Evolutionary conservation across 2,329 filamentous ascomycete species (phyloP).

Genomic region (Pseudogymnoascus sp.): DNA sequence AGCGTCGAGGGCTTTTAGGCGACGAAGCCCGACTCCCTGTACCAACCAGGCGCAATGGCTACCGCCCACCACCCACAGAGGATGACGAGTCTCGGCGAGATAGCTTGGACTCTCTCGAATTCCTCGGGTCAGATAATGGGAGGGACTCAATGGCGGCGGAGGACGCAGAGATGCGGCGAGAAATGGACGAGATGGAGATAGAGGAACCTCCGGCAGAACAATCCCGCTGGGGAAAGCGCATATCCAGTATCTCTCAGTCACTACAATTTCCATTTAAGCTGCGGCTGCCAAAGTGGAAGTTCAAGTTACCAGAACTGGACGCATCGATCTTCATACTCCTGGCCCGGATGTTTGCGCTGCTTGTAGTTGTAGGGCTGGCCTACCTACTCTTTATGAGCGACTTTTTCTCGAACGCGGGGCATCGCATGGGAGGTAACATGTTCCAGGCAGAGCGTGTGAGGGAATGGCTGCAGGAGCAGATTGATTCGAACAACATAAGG

Average conservation of each 20-base stretch:
- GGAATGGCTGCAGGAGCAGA: conserved; percentile 62
- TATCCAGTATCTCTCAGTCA: conserved; percentile 28
- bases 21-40: conserved; percentile 36
- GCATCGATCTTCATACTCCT: conserved; percentile 51
- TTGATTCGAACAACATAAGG: conserved; percentile 63
- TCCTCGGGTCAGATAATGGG: conserved; percentile 47
- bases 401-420: conserved; percentile 61
- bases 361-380: conserved; percentile 68
- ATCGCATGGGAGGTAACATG: conserved; percentile 58
- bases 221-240: conserved; percentile 30
- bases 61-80: conserved; percentile 76
- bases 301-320: conserved; percentile 24
- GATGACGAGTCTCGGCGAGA: conserved; percentile 53
- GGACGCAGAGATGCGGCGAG: conserved; percentile 61
- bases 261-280: conserved; percentile 24
- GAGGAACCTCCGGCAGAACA: conserved; percentile 56
- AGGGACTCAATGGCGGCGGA: conserved; percentile 46
- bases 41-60: conserved; percentile 46
- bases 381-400: conserved; percentile 84
- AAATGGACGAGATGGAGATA: conserved; percentile 85
- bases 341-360: conserved; percentile 65
- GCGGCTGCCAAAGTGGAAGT: conserved; percentile 21
- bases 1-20: conserved; percentile 69
- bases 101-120: conserved; percentile 29
- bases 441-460: conserved; percentile 82